A percentile compares a stretch with the other conserved stretches of the same genome.
phyloP scores from a whole-genome alignment of 371 early-diverging fungal species.

The Mortierella sp. region DNA sequence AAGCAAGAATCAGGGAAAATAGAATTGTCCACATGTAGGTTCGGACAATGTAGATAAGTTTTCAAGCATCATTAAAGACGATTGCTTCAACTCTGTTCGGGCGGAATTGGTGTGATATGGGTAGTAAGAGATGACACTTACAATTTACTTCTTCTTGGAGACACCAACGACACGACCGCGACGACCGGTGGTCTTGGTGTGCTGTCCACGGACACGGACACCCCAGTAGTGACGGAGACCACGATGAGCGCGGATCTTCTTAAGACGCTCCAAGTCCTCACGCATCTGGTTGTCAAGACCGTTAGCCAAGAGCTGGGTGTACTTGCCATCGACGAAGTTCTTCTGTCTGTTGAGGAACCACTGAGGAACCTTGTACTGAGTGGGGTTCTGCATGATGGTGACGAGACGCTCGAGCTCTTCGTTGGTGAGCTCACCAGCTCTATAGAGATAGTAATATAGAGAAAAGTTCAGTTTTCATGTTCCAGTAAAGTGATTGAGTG shows the following conservation, averaged over 20 bases:
- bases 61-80: slow-evolving; percentile 46
- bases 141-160: slow-evolving; percentile 93
- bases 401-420: slow-evolving; percentile 94
- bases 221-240: slow-evolving; percentile 98
- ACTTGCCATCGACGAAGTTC: slow-evolving; percentile 95
- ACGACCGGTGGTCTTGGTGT: slow-evolving; percentile 99
- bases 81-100: not conserved
- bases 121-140: slow-evolving; percentile 24
- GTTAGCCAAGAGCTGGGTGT: slow-evolving; percentile 95
- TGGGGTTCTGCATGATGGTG: slow-evolving; percentile 93
- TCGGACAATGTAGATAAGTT: slow-evolving; percentile 66
- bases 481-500: not conserved
- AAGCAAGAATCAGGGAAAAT: slow-evolving; percentile 25
- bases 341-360: slow-evolving; percentile 99
- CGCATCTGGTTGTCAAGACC: slow-evolving; percentile 95
- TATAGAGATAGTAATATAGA: slow-evolving; percentile 29
- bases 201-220: slow-evolving; percentile 94
- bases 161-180: slow-evolving; percentile 97
- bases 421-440: slow-evolving; percentile 97
- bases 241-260: slow-evolving; percentile 96
- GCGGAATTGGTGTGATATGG: slow-evolving; percentile 2
- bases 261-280: slow-evolving; percentile 96
- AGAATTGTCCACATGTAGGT: slow-evolving; percentile 44
- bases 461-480: slow-evolving; percentile 31
- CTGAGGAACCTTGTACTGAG: slow-evolving; percentile 96